Percentiles rank a stretch among this genome's conserved stretches.
Evolutionary conservation across 129 eudicot species (phyloP).

Genomic region (Helichrysum umbraculigerum): DNA sequence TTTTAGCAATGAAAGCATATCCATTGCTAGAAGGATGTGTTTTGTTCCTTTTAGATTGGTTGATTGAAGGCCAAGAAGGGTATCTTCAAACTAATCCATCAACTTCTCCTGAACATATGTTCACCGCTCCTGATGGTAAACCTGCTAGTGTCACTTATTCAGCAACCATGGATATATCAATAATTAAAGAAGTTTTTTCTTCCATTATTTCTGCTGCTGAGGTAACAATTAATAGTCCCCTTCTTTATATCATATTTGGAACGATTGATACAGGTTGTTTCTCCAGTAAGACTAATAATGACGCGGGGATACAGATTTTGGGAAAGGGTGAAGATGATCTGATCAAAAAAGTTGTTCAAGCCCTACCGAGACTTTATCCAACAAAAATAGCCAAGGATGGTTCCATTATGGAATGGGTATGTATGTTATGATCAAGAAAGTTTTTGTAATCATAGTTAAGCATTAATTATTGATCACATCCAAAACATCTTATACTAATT

Average conservation of each 20-base stretch:
- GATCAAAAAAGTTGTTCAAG: slow-evolving; percentile 51
- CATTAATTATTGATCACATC: neutral
- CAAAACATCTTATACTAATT: neutral
- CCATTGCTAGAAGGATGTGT: slow-evolving; percentile 62
- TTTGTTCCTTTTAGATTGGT: slow-evolving; percentile 64
- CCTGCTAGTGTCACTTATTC: slow-evolving; percentile 76
- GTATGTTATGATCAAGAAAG: neutral
- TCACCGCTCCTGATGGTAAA: slow-evolving; percentile 71
- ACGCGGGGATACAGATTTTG: slow-evolving; percentile 30
- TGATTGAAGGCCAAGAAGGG: slow-evolving; percentile 55
- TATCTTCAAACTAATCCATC: slow-evolving; percentile 73
- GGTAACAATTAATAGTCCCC: slow-evolving; percentile 26
- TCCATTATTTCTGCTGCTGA: slow-evolving; percentile 56
- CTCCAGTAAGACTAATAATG: neutral
- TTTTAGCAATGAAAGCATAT: slow-evolving; percentile 55
- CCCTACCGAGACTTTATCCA: slow-evolving; percentile 56
- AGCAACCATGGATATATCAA: slow-evolving; percentile 68
- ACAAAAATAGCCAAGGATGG: slow-evolving; percentile 57
- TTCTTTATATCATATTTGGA: neutral
- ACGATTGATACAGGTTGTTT: neutral
- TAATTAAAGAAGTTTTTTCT: slow-evolving; percentile 58
- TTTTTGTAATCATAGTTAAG: neutral
- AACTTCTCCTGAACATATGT: slow-evolving; percentile 74
- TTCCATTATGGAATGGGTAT: slow-evolving; percentile 78
- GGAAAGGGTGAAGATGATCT: slow-evolving; percentile 49